A percentile compares a stretch with the other conserved stretches of the same genome.
Evolutionary conservation across 2,329 filamentous ascomycete genomes (phyloP).

Genomic region (Fonsecaea erecta): DNA sequence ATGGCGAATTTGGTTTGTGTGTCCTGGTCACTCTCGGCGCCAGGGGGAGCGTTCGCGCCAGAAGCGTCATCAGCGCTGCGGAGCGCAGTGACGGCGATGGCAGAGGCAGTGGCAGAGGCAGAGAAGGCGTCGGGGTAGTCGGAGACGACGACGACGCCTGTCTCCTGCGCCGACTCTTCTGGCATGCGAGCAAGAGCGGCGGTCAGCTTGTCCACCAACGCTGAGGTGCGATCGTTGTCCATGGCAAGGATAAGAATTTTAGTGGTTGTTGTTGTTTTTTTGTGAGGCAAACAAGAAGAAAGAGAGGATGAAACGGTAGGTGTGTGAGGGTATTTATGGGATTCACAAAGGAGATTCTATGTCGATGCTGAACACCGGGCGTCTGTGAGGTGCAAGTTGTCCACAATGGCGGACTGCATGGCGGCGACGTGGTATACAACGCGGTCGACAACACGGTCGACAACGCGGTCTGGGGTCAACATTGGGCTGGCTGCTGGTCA

Average conservation of each 20-base stretch:
- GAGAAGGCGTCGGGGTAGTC: neutral
- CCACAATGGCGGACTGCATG: too few species aligned
- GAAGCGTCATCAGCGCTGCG: neutral
- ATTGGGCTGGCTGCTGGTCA: too few species aligned
- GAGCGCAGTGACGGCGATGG: neutral
- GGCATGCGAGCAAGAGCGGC: too few species aligned
- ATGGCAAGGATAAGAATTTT: neutral
- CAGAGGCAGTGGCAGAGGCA: neutral
- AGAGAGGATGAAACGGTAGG: neutral
- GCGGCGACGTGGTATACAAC: too few species aligned
- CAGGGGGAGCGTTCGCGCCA: neutral
- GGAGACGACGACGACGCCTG: neutral
- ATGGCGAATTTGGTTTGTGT: neutral
- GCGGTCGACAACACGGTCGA: too few species aligned
- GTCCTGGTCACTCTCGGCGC: neutral
- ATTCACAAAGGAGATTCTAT: too few species aligned
- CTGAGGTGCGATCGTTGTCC: neutral
- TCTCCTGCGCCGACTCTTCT: neutral
- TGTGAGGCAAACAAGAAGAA: neutral
- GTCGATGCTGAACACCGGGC: too few species aligned
- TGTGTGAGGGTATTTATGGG: too few species aligned
- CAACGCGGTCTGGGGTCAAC: too few species aligned
- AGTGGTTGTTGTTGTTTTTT: too few species aligned
- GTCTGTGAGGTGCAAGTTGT: too few species aligned
- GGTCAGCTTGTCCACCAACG: neutral